phyloP scores from a whole-genome alignment of 1,284 basidiomycete species.

The Apiotrichum gamsii region DNA sequence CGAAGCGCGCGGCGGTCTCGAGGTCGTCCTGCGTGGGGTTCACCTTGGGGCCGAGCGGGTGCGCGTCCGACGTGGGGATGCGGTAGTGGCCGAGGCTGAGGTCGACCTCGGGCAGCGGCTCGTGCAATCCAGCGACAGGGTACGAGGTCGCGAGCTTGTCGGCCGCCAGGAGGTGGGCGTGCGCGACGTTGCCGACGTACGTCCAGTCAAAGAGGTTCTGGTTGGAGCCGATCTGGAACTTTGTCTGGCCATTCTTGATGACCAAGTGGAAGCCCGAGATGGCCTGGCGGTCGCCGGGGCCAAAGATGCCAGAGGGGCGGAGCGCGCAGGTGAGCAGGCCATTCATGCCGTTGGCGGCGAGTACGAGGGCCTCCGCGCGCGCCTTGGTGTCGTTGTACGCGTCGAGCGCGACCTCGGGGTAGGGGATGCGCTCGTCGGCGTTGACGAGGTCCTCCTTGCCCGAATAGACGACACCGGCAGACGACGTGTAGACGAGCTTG shows the following conservation, averaged over 20 bases:
- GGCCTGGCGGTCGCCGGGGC: slow-evolving; percentile 86
- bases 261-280: slow-evolving; percentile 75
- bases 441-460: slow-evolving; percentile 70
- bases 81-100: slow-evolving; percentile 58
- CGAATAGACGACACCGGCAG: slow-evolving; percentile 86
- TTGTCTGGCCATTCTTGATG: slow-evolving; percentile 74
- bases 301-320: slow-evolving; percentile 94
- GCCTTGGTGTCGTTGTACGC: slow-evolving; percentile 97
- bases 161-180: slow-evolving; percentile 89
- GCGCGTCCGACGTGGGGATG: slow-evolving; percentile 68
- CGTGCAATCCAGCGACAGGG: slow-evolving; percentile 50
- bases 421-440: slow-evolving; percentile 79
- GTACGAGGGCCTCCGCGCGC: slow-evolving; percentile 74
- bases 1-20: slow-evolving; percentile 58
- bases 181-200: slow-evolving; percentile 91
- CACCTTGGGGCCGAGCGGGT: slow-evolving; percentile 72
- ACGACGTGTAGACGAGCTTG: slow-evolving; percentile 93
- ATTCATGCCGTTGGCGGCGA: slow-evolving; percentile 75
- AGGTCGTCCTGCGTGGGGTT: slow-evolving; percentile 54
- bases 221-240: slow-evolving; percentile 92
- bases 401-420: slow-evolving; percentile 72
- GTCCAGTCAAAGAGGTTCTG: slow-evolving; percentile 96
- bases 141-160: slow-evolving; percentile 53
- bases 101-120: slow-evolving; percentile 59
- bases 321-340: slow-evolving; percentile 83